Conservation (phyloP, 2,329 filamentous ascomycete species). For the Fusarium sp. region DNA sequence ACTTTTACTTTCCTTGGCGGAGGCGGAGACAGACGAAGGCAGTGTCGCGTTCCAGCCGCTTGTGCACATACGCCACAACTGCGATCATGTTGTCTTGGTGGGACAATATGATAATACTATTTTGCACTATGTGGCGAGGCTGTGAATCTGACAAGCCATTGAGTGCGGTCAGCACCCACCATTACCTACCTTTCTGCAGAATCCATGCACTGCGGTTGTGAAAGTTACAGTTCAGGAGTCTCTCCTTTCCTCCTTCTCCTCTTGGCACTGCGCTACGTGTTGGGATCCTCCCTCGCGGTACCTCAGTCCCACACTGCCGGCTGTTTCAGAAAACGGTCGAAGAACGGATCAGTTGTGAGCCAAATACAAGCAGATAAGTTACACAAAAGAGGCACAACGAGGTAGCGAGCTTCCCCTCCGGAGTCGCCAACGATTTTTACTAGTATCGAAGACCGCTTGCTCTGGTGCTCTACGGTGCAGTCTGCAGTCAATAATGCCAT, state of each 20-base stretch:
- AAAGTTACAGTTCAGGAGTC: conserved; percentile 4
- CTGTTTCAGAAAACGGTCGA: background rate
- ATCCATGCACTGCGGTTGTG: background rate
- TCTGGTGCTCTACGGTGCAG: conserved; percentile 1
- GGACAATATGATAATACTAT: no score
- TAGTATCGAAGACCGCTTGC: background rate
- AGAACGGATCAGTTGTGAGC: background rate
- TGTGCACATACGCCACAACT: no score
- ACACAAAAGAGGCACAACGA: conserved; percentile 4
- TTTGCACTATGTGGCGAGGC: no score
- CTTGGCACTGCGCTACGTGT: background rate
- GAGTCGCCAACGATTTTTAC: background rate
- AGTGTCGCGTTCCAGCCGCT: no score
- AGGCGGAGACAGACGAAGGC: no score
- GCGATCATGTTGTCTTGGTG: no score
- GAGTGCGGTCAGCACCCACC: background rate
- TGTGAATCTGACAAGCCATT: background rate
- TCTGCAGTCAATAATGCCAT: conserved; percentile 2
- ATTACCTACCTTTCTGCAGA: background rate
- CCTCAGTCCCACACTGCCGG: background rate
- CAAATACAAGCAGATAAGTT: background rate
- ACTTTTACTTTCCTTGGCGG: no score
- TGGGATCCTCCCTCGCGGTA: background rate
- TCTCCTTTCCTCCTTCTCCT: background rate
- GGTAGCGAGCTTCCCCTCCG: conserved; percentile 2